These are phyloP conservation scores for Trichosporon sp. DNA, from an alignment of 1,284 basidiomycete genomes.

Conservation along the genomic window DNA sequence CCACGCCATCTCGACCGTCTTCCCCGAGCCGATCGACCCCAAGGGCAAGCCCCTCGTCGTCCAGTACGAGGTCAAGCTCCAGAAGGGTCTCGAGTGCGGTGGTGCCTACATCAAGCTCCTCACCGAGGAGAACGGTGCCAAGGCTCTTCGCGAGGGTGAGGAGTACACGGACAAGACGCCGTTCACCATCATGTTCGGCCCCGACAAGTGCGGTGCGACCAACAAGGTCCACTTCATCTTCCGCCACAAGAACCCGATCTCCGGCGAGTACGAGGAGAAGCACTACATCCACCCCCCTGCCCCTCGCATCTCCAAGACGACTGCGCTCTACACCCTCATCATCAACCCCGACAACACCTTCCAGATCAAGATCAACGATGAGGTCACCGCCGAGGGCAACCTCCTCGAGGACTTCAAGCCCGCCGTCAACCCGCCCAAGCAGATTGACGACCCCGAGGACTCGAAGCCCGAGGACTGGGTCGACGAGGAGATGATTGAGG, in stretches of 20 bases:
- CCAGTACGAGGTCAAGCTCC: conserved; percentile 99
- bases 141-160: conserved; percentile 88
- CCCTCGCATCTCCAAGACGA: conserved; percentile 83
- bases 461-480: conserved; percentile 93
- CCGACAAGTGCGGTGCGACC: conserved; percentile 61
- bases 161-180: conserved; percentile 97
- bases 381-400: conserved; percentile 74
- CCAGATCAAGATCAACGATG: conserved; percentile 88
- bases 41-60: conserved; percentile 87
- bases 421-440: conserved; percentile 87
- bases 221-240: conserved; percentile 90
- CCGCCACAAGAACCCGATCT: conserved; percentile 89
- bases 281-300: conserved; percentile 81
- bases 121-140: conserved; percentile 58
- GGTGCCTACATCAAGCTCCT: conserved; percentile 99
- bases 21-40: conserved; percentile 73
- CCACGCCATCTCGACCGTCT: conserved; percentile 95
- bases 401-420: conserved; percentile 94
- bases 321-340: conserved; percentile 90
- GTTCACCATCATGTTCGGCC: conserved; percentile 96
- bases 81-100: conserved; percentile 98
- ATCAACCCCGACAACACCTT: conserved; percentile 93
- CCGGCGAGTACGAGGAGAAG: conserved; percentile 94
- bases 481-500: conserved; percentile 80
- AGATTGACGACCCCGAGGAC: conserved; percentile 90